Evolutionary conservation across 768 basidiomycete genomes (phyloP), one percentile per base, ranked within the genome.

Genomic region (Podaxis rugospora): DNA sequence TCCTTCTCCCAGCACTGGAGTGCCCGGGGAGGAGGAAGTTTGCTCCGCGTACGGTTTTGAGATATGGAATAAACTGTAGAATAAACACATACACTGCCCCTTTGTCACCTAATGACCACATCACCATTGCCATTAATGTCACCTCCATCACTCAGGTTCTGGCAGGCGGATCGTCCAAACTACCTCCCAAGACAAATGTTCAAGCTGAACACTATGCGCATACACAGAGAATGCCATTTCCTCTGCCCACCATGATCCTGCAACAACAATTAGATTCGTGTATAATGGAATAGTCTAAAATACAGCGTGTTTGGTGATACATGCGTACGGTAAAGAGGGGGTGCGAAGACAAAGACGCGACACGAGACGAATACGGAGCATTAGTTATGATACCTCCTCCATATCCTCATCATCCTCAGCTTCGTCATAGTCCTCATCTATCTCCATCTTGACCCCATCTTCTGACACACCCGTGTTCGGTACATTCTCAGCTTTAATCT

Each of bases 371-470:
- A 44, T 9, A 44, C 18, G 42, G 42, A 44, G 42, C n/a, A 62
- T 37, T 39, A 55, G 32, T 75, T 67, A 87, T 65, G 86, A 85
- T 21, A 89, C 80, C 66, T 89, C 87, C 69, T 90, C 89, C 87
- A 90, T 90, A 1, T 83, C 81, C 51, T 87, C 84, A 21, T 87
- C 84, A 57, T 82, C 82, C 2, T 83, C 83, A 18, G 83, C 81
- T 1, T 82, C 80, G 14, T 85, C 83, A 42, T 80, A 78, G 10
- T 82, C 80, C 25, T 80, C 80, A 0, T 76, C 79, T 5, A 76
- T 80, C 35, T 86, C 86, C 83, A 76, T 83, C 69, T 79, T 80
- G 42, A 76, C 68, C 61, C 77, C 79, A 6, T 66, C 67, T 10
- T 66, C 54, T 23, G 71, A 42, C 6, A 35, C 64, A 64, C 75